Percentiles rank a stretch among this genome's conserved stretches.
phyloP scores from a whole-genome alignment of 2,329 filamentous ascomycete genomes.

The Hypoxylon sp. region DNA sequence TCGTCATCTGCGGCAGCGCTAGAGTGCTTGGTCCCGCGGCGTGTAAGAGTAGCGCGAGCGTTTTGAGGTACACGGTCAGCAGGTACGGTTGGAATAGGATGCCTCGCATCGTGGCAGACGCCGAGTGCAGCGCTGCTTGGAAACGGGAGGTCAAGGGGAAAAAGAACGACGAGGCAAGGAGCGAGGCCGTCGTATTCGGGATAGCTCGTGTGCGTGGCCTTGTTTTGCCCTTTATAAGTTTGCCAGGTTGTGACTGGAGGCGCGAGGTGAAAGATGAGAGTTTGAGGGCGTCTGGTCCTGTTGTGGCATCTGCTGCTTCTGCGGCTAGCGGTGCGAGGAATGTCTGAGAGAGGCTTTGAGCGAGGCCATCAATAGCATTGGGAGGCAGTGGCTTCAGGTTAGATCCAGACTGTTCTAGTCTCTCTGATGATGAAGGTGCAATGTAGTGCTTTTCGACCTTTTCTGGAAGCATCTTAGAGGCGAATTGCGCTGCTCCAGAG shows the following conservation, averaged over 20 bases:
- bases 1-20: constrained; percentile 78
- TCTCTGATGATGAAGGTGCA: constrained; percentile 41
- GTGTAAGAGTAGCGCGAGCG: constrained; percentile 81
- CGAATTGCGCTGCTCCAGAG: constrained; percentile 66
- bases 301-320: constrained; percentile 78
- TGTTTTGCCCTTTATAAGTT: constrained; percentile 41
- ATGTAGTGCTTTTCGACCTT: constrained; percentile 77
- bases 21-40: constrained; percentile 83
- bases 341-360: constrained; percentile 70
- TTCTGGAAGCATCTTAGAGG: constrained; percentile 79
- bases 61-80: constrained; percentile 83
- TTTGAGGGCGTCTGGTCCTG: constrained; percentile 85
- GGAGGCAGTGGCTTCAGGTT: constrained; percentile 60
- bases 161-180: constrained; percentile 83
- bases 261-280: constrained; percentile 87
- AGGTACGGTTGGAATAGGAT: constrained; percentile 78
- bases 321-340: constrained; percentile 86
- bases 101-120: constrained; percentile 54
- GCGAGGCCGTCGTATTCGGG: constrained; percentile 78
- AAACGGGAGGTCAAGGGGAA: constrained; percentile 84
- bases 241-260: constrained; percentile 66
- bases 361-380: constrained; percentile 72
- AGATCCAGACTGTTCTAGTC: constrained; percentile 41
- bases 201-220: constrained; percentile 62
- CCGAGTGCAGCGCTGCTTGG: constrained; percentile 65